phyloP scores from a whole-genome alignment of 225 moss, liverwort and hornwort species.

The Sphagnum contortum region DNA sequence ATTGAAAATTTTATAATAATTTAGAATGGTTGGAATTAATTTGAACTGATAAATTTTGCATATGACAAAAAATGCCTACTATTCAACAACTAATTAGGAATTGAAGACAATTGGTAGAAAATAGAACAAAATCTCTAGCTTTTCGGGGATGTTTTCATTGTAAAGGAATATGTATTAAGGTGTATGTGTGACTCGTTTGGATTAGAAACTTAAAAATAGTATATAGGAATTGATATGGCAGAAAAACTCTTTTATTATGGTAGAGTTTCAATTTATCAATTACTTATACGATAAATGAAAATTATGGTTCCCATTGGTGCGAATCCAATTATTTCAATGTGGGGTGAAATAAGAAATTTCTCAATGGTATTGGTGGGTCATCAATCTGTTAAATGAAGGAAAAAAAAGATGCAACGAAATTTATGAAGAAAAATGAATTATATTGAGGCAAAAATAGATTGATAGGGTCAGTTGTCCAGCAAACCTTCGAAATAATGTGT shows the following conservation, averaged over 20 bases:
- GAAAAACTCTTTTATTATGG: background rate
- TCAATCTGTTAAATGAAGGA: background rate
- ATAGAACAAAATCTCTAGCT: slow-evolving; percentile 6
- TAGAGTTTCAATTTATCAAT: background rate
- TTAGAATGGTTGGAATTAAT: no score
- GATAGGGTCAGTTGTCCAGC: slow-evolving; percentile 1
- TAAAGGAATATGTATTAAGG: background rate
- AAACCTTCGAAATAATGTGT: background rate
- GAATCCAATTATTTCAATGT: slow-evolving; percentile 3
- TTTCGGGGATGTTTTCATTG: no score
- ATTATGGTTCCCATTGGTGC: background rate
- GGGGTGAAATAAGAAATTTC: background rate
- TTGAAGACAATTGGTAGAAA: slow-evolving; percentile 1
- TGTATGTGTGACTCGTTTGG: background rate
- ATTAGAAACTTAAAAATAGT: no score
- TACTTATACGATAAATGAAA: background rate
- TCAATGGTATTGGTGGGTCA: background rate
- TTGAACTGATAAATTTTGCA: background rate
- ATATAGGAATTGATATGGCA: background rate
- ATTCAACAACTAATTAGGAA: slow-evolving; percentile 7
- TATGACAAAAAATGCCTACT: slow-evolving; percentile 5
- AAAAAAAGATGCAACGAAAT: background rate
- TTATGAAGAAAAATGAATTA: background rate
- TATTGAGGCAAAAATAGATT: slow-evolving; percentile 1
- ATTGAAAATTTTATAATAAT: no score